Evolutionary conservation across 2,329 filamentous ascomycete genomes (phyloP).

Genomic region (Orbilia quercus): DNA sequence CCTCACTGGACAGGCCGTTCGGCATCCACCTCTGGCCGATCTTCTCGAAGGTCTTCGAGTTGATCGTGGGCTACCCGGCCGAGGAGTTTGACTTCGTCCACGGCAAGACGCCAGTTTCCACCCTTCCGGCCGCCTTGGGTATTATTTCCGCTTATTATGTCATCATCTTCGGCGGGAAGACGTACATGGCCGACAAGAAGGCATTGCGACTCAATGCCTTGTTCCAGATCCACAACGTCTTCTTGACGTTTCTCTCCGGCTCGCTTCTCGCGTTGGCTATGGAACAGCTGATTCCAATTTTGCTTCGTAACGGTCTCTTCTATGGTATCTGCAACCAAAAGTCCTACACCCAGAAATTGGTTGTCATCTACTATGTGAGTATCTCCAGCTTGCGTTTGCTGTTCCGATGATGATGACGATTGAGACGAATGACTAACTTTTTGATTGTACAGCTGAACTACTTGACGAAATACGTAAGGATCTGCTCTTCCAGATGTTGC

Average conservation of each 20-base stretch:
- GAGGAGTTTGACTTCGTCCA: slow-evolving; percentile 86
- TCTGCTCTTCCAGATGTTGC: background rate
- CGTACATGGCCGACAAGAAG: slow-evolving; percentile 87
- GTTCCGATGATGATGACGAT: slow-evolving; percentile 1
- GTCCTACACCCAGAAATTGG: slow-evolving; percentile 92
- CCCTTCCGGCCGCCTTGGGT: slow-evolving; percentile 81
- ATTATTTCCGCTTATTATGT: slow-evolving; percentile 71
- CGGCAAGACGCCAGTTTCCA: slow-evolving; percentile 88
- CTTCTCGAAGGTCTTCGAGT: slow-evolving; percentile 86
- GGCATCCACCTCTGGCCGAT: slow-evolving; percentile 92
- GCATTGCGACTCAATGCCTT: slow-evolving; percentile 86
- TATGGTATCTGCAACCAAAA: slow-evolving; percentile 82
- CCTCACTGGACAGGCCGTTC: slow-evolving; percentile 90
- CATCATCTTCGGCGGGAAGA: slow-evolving; percentile 95
- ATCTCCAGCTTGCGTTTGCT: background rate
- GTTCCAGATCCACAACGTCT: slow-evolving; percentile 97
- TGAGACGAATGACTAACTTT: slow-evolving; percentile 61
- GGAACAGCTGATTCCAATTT: slow-evolving; percentile 87
- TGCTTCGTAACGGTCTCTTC: slow-evolving; percentile 85
- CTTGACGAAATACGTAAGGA: slow-evolving; percentile 89
- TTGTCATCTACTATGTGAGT: slow-evolving; percentile 95
- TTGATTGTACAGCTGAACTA: slow-evolving; percentile 80
- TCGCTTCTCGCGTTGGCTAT: slow-evolving; percentile 84
- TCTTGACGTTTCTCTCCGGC: slow-evolving; percentile 86
- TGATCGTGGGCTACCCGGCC: slow-evolving; percentile 80